phyloP scores from a whole-genome alignment of 352 stramenopile genomes.

The Phytophthora cryptogea region DNA sequence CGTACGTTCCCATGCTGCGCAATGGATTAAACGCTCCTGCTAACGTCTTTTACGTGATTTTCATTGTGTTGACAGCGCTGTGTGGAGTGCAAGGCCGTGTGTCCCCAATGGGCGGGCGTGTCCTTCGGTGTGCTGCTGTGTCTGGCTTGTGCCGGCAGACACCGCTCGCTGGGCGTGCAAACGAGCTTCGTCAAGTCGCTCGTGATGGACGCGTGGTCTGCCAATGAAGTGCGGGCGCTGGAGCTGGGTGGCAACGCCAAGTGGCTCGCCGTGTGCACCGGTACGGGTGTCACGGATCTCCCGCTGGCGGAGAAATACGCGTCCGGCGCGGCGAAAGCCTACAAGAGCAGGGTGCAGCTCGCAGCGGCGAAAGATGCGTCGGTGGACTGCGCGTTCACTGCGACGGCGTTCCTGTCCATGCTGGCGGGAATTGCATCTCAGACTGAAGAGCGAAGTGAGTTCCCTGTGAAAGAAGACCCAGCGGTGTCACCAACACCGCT shows the following conservation, averaged over 20 bases:
- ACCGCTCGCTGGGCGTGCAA: constrained; percentile 79
- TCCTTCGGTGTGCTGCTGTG: constrained; percentile 87
- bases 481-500: constrained; percentile 5
- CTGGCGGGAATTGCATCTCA: constrained; percentile 29
- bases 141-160: constrained; percentile 70
- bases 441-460: constrained; percentile 6
- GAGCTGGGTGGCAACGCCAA: constrained; percentile 82
- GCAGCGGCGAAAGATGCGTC: constrained; percentile 26
- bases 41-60: too few relatives aligned
- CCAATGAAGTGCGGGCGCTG: constrained; percentile 53
- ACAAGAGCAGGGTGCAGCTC: constrained; percentile 49
- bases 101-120: constrained; percentile 82
- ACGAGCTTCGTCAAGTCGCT: constrained; percentile 88
- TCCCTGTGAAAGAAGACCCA: constrained; percentile 14
- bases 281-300: constrained; percentile 47
- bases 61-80: constrained; percentile 53
- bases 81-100: constrained; percentile 80
- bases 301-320: constrained; percentile 66
- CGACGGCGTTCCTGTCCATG: constrained; percentile 53
- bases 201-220: constrained; percentile 76
- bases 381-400: constrained; percentile 42
- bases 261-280: constrained; percentile 74
- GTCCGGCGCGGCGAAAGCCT: constrained; percentile 62
- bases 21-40: not conserved
- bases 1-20: constrained; percentile 37